Evolutionary conservation across 176 grass and related monocot species (phyloP).

Genomic region (Bromus sterilis): DNA sequence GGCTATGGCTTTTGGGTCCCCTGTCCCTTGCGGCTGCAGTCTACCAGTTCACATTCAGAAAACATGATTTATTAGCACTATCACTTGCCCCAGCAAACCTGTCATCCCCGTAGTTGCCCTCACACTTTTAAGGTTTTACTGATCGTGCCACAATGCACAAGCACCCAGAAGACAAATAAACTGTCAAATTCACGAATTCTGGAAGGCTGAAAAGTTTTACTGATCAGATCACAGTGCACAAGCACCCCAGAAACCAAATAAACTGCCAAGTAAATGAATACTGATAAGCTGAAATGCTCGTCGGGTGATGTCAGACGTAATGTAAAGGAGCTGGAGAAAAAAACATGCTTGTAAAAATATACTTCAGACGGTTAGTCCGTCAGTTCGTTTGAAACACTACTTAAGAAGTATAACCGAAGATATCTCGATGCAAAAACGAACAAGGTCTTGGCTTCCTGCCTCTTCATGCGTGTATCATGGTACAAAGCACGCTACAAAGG

Average conservation of each 20-base stretch:
- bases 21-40: too few relatives aligned
- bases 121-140: too few relatives aligned
- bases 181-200: background rate
- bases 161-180: background rate
- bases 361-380: background rate
- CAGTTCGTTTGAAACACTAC: background rate
- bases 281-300: background rate
- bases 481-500: background rate
- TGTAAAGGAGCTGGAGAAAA: background rate
- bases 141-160: background rate
- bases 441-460: background rate
- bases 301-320: background rate
- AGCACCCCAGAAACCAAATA: background rate
- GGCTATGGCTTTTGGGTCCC: too few relatives aligned
- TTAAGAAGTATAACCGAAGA: background rate
- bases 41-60: background rate
- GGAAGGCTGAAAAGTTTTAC: background rate
- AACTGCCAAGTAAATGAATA: too few relatives aligned
- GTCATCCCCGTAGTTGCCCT: background rate
- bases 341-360: background rate
- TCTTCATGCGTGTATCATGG: background rate
- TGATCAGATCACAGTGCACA: background rate
- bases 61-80: background rate
- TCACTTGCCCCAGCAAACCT: background rate
- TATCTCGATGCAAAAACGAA: background rate